A percentile compares a stretch with the other conserved stretches of the same genome.
Conservation (phyloP, 2,329 filamentous ascomycete species). For the Cladorrhinum sp. region DNA sequence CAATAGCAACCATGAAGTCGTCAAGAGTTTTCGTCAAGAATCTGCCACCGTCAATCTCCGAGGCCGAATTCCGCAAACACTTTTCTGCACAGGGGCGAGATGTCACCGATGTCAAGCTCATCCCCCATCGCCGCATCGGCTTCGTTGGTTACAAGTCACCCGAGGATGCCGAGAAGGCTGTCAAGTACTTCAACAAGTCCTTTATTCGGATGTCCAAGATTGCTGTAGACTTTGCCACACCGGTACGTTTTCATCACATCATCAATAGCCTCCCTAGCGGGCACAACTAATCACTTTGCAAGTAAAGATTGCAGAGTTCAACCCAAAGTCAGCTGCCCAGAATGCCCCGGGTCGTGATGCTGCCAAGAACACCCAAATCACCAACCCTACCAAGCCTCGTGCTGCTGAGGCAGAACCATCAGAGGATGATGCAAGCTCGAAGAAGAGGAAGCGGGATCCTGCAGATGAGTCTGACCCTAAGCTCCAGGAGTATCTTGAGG, state of each 20-base stretch:
- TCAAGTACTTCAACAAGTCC: constrained; percentile 92
- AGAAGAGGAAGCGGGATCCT: constrained; percentile 67
- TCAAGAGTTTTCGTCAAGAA: constrained; percentile 78
- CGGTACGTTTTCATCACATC: constrained; percentile 51
- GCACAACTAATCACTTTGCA: constrained; percentile 19
- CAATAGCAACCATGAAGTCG: constrained; percentile 42
- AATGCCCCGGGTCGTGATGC: constrained; percentile 10
- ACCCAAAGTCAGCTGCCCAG: constrained; percentile 16
- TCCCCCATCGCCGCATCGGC: constrained; percentile 84
- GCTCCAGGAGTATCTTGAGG: constrained; percentile 78
- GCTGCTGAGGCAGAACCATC: constrained; percentile 12
- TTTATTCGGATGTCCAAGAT: constrained; percentile 97
- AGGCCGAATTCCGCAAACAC: constrained; percentile 83
- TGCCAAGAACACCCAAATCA: neutral
- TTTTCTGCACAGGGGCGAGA: constrained; percentile 70
- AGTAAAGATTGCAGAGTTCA: constrained; percentile 28
- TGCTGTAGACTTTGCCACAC: constrained; percentile 79
- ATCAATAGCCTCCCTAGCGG: neutral
- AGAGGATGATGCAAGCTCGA: constrained; percentile 31
- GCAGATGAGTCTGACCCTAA: constrained; percentile 67
- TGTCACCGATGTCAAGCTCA: constrained; percentile 89
- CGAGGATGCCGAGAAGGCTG: constrained; percentile 75
- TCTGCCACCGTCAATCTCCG: constrained; percentile 79
- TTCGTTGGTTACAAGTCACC: constrained; percentile 90
- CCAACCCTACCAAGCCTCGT: constrained; percentile 1